Base-by-base conservation (phyloP, 225 moss, liverwort and hornwort genomes). In the Physcomitrellopsis africana region DNA sequence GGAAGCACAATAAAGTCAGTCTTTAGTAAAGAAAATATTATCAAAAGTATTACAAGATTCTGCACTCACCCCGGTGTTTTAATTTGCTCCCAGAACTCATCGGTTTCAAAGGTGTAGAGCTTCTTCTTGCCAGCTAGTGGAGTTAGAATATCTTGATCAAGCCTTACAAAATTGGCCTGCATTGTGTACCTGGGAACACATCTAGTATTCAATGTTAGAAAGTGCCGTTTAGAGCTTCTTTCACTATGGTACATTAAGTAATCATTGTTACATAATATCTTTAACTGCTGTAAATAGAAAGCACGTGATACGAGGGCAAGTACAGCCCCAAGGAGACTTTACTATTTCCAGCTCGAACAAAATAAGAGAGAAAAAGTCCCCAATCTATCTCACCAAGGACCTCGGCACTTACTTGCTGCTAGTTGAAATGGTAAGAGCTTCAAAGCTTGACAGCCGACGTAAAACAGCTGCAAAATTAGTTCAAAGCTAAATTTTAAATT, bases 81-180 rank as follows among this genome's bases (percentile, higher is more conserved):
- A 56, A 97, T 94, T 74, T 97, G 97, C 85, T 97, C 97, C 97
- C 97, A 97, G 67, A 97, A 97, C 67, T 93, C 97, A 27, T 73
- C 79, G 20, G 97, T 97, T 78, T 97, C 92, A 67, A 93, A 97
- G 22, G 97, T 97, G 81, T 91, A 97, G 1, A 97, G 91, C 77
- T 81, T 85, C 79, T 90, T 93, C 72, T 97, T 97, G 70, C 97
- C 97, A 79, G 97, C 97, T 60, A 94, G 81, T 42, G 97, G 97
- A 16, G 97, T 97, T 65, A 97, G 86, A 75, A 97, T 97, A 71
- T 97, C 97, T 72, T 97, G 97, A 84, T 97, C 97, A 61, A 97
- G 87, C 81, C 97, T 91, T 55, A 97, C 87, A 82, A 94, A 97
- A 77, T 94, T 90, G 60, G 93, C 84, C 65, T 93, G 93, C 77